Percentiles rank a stretch among this genome's conserved stretches.
Conservation (phyloP, 1,284 basidiomycete genomes). For the Naganishia sp. region DNA sequence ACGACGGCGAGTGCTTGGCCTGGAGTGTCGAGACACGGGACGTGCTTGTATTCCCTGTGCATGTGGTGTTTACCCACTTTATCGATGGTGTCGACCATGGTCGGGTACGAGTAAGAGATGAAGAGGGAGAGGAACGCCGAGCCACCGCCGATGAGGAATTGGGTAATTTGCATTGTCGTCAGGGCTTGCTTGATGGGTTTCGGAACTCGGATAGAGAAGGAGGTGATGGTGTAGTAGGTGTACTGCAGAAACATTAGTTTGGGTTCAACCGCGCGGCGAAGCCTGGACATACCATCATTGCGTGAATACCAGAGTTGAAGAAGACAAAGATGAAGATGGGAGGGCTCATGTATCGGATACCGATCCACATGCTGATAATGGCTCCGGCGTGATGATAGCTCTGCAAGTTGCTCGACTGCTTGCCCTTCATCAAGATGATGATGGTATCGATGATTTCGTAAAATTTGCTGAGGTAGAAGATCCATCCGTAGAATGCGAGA, state of each 20-base stretch:
- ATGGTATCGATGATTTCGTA: constrained; percentile 34
- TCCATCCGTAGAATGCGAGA: constrained; percentile 34
- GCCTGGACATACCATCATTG: constrained; percentile 29
- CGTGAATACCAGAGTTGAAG: constrained; percentile 32
- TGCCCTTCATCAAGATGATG: constrained; percentile 35
- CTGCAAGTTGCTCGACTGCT: constrained; percentile 33
- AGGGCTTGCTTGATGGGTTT: constrained; percentile 32
- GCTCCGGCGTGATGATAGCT: constrained; percentile 35
- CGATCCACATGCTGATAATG: constrained; percentile 32
- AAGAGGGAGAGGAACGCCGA: constrained; percentile 32
- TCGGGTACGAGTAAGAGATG: constrained; percentile 33
- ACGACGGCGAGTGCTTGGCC: constrained; percentile 33
- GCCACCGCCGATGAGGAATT: constrained; percentile 33
- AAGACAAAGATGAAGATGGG: constrained; percentile 35
- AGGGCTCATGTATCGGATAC: constrained; percentile 34
- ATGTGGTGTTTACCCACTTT: constrained; percentile 11
- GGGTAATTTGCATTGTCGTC: constrained; percentile 34
- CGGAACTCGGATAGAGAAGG: constrained; percentile 33
- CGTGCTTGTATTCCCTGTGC: constrained; percentile 10
- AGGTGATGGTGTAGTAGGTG: constrained; percentile 35
- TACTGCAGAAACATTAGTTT: constrained; percentile 10
- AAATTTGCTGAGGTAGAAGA: constrained; percentile 34
- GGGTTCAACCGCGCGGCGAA: not conserved
- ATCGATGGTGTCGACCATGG: not conserved
- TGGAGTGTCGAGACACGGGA: constrained; percentile 30